phyloP scores from a whole-genome alignment of 164 flowering plant genomes.

The Vitis labrusca region DNA sequence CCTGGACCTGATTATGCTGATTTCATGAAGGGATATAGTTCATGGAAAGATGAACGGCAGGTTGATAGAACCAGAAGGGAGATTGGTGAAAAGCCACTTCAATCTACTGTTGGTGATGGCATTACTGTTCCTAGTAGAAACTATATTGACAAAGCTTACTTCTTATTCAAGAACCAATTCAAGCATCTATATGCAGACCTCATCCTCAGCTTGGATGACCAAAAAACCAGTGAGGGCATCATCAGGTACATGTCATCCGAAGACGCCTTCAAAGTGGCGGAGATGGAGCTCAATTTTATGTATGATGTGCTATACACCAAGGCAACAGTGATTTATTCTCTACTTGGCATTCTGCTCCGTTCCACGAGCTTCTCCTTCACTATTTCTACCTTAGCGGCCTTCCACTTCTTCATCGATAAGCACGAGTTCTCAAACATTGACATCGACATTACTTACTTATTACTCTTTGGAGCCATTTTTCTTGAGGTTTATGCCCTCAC shows the following conservation, averaged over 20 bases:
- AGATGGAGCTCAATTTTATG: constrained; percentile 20
- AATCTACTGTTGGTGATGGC: too few relatives aligned
- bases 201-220: not conserved
- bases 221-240: not conserved
- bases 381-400: not conserved
- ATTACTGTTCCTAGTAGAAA: not conserved
- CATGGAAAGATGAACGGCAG: too few relatives aligned
- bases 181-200: constrained; percentile 1
- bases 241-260: not conserved
- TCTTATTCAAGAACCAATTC: constrained; percentile 3
- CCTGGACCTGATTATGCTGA: not conserved
- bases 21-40: too few relatives aligned
- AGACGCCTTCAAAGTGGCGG: constrained; percentile 8
- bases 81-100: too few relatives aligned
- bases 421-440: not conserved
- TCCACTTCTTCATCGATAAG: not conserved
- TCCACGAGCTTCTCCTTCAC: constrained; percentile 3
- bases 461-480: not conserved
- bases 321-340: not conserved
- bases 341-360: not conserved
- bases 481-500: too few relatives aligned
- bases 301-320: constrained; percentile 27
- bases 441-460: not conserved
- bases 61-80: too few relatives aligned
- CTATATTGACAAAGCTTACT: constrained; percentile 2